Base-by-base conservation (phyloP, 2,329 filamentous ascomycete genomes). In the Fusarium sp. region DNA sequence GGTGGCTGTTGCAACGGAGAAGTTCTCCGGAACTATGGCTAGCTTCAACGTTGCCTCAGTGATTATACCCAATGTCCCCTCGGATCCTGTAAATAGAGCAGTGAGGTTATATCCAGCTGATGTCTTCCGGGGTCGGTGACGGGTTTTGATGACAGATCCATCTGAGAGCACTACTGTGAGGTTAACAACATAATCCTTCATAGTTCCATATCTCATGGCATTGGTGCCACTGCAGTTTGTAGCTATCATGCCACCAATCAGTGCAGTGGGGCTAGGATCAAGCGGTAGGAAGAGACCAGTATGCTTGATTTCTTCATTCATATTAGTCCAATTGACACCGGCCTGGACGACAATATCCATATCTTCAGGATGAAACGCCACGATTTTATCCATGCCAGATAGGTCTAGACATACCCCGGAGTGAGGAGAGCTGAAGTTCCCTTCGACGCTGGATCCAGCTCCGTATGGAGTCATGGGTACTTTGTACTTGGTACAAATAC, bases 391-490 rank as follows among this genome's bases (percentile, higher is more conserved):
- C 92, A 94, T 94, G 68, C 84, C 83, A 0, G 86, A 85, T 65
- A 94, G 91, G 77, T 94, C 92, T 53, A 94, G 89, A 75, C 90
- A 91, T 73, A 94, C 86, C 1, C 92, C 92, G 2, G 90, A 90
- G 72, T 87, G 86, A 0, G 91, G 91, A 9, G 91, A 89, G 4
- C 90, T 89, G 78, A 92, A 92, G 76, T 92, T 92, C 44, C 89
- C 92, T 78, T 94, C 92, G 1, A 94, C 83, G 72, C 88, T 92
- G 0, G 91, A 91, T 18, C 93, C 93, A 10, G 93, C 93, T 6
- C 91, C 92, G 77, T 92, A 95, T 1, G 91, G 90, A 3, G 92
- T 93, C 86, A 93, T 92, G 9, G 92, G 92, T 51, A 93, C 88
- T 38, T 83, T 87, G 79, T 90, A 86, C 70, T 86, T 88, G 77